phyloP scores from a whole-genome alignment of 225 moss, liverwort and hornwort species.

The Takakia lepidozioides region DNA sequence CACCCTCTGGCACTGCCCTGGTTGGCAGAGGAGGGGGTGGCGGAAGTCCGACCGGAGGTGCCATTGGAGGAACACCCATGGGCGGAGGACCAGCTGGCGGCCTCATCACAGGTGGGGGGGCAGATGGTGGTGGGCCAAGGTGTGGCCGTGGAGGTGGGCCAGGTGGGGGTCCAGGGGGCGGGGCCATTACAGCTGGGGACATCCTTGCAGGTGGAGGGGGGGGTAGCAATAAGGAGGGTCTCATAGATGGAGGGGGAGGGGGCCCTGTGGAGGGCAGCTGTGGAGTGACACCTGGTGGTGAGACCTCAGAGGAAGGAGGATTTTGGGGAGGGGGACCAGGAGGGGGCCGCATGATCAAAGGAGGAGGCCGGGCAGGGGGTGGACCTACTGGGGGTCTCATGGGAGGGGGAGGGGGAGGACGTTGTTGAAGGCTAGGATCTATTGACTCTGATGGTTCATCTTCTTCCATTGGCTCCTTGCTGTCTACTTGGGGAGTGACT shows the following conservation, averaged over 20 bases:
- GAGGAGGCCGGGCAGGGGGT: conserved; percentile 42
- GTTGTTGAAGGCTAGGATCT: conserved; percentile 35
- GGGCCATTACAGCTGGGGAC: conserved; percentile 30
- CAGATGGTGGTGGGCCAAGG: conserved; percentile 30
- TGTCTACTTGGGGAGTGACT: conserved; percentile 28
- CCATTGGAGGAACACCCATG: conserved; percentile 23
- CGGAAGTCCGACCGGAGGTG: conserved; percentile 23
- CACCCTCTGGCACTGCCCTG: conserved; percentile 31
- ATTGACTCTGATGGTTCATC: conserved; percentile 22
- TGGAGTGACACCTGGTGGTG: not conserved
- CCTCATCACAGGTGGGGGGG: conserved; percentile 31
- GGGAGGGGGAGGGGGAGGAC: conserved; percentile 40
- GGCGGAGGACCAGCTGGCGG: conserved; percentile 40
- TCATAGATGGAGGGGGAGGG: not conserved
- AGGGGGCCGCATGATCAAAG: conserved; percentile 44
- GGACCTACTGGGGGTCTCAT: conserved; percentile 51
- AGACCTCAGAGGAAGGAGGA: not conserved
- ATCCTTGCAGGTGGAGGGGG: conserved; percentile 35
- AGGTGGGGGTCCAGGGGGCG: conserved; percentile 37
- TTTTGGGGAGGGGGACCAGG: conserved; percentile 23
- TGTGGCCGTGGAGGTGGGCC: conserved; percentile 27
- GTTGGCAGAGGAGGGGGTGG: conserved; percentile 37
- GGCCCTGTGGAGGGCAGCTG: not conserved
- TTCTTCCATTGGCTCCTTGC: conserved; percentile 16
- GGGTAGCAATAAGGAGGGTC: conserved; percentile 10